phyloP scores from a whole-genome alignment of 108 stramenopile species.

The Nitzschia sp. region DNA sequence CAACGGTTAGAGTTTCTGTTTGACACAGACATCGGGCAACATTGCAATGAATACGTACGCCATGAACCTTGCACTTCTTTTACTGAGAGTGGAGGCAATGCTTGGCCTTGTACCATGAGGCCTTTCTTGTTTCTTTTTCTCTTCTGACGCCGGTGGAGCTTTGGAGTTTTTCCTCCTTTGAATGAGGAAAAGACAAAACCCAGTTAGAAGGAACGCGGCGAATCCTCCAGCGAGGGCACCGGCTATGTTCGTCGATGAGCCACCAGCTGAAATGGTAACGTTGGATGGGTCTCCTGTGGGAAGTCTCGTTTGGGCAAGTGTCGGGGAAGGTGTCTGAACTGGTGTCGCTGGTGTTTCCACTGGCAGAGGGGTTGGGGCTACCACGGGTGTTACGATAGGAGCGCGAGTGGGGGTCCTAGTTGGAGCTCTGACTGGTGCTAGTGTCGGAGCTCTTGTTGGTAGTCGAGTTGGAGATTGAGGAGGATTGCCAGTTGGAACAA shows the following conservation, averaged over 20 bases:
- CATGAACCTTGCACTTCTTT: not conserved
- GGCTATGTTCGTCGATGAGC: not conserved
- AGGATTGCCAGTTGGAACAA: too few relatives aligned
- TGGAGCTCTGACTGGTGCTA: too few relatives aligned
- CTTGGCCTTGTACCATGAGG: not conserved
- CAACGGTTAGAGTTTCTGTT: too few relatives aligned
- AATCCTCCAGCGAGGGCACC: conserved; percentile 23
- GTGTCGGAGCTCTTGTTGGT: too few relatives aligned
- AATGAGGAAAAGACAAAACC: not conserved
- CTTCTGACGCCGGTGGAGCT: not conserved
- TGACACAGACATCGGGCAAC: not conserved
- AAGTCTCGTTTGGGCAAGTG: too few relatives aligned
- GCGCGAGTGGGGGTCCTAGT: too few relatives aligned
- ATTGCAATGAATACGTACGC: not conserved
- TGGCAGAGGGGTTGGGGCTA: too few relatives aligned
- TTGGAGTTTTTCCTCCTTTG: not conserved
- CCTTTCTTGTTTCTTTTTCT: not conserved
- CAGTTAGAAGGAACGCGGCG: conserved; percentile 13
- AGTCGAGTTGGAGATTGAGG: too few relatives aligned
- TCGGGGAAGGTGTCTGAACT: too few relatives aligned
- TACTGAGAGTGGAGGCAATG: not conserved
- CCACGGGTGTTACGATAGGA: too few relatives aligned
- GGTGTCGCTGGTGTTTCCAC: too few relatives aligned
- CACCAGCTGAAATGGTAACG: conserved; percentile 33
- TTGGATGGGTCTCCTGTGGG: not conserved